These are phyloP conservation scores for Mucor lusitanicus DNA, from an alignment of 371 early-diverging fungal genomes.

Conservation along the genomic window DNA sequence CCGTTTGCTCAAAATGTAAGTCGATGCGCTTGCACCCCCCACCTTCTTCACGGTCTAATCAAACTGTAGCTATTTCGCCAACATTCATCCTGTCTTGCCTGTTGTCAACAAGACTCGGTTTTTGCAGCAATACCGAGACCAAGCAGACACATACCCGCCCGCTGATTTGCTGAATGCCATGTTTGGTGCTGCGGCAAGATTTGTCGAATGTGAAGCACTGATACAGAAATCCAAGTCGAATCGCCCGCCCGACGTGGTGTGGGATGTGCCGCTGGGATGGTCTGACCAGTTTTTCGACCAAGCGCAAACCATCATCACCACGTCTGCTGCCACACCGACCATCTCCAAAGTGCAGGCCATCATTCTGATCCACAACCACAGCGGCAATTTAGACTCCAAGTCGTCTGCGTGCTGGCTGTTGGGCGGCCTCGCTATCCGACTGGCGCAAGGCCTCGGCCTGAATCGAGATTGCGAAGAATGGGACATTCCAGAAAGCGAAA, in stretches of 20 bases:
- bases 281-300: slow-evolving; percentile 50
- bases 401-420: slow-evolving; percentile 49
- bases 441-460: slow-evolving; percentile 44
- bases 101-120: slow-evolving; percentile 48
- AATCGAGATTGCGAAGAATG: slow-evolving; percentile 47
- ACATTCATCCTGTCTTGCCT: slow-evolving; percentile 50
- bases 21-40: background rate
- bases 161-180: slow-evolving; percentile 47
- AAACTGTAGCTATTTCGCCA: slow-evolving; percentile 45
- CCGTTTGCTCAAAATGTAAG: slow-evolving; percentile 44
- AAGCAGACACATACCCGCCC: slow-evolving; percentile 38
- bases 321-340: slow-evolving; percentile 28
- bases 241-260: slow-evolving; percentile 34
- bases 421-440: slow-evolving; percentile 38
- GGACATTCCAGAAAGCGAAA: slow-evolving; percentile 47
- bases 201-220: slow-evolving; percentile 39
- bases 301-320: slow-evolving; percentile 31
- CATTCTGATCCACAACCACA: slow-evolving; percentile 46
- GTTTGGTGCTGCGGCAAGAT: slow-evolving; percentile 53
- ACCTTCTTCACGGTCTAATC: too few relatives aligned
- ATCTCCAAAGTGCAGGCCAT: slow-evolving; percentile 48
- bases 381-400: slow-evolving; percentile 45
- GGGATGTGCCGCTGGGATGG: slow-evolving; percentile 49
- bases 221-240: slow-evolving; percentile 17
- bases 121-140: slow-evolving; percentile 44